phyloP scores from a whole-genome alignment of 345 rosid species.

The Turritis glabra region DNA sequence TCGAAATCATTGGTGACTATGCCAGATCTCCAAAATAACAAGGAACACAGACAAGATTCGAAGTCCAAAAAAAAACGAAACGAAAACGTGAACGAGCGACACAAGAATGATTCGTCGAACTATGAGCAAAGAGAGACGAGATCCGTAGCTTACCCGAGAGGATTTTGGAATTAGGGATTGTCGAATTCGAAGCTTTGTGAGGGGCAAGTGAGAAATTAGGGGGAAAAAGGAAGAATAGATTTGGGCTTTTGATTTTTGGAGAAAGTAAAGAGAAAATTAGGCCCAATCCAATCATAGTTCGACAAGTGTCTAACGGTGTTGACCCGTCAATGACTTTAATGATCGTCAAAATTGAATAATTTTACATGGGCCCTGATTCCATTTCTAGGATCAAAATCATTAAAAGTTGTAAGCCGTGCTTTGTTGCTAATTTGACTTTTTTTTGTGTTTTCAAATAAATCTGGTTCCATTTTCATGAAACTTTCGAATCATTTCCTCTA shows the following conservation, averaged over 20 bases:
- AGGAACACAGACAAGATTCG: background rate
- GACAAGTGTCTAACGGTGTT: constrained; percentile 33
- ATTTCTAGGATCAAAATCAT: background rate
- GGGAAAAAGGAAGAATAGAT: background rate
- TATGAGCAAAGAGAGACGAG: constrained; percentile 16
- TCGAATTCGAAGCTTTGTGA: constrained; percentile 4
- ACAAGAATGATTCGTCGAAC: background rate
- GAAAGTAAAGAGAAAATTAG: background rate
- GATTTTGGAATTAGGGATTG: constrained; percentile 30
- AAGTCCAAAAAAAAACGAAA: constrained; percentile 12
- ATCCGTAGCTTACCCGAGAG: constrained; percentile 34
- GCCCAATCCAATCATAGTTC: constrained; percentile 22
- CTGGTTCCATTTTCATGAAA: background rate
- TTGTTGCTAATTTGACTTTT: constrained; percentile 11
- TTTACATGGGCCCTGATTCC: background rate
- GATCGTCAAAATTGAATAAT: background rate
- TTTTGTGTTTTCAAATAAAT: background rate
- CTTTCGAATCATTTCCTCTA: background rate
- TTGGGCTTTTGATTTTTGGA: constrained; percentile 27
- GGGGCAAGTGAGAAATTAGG: constrained; percentile 12
- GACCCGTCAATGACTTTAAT: constrained; percentile 23
- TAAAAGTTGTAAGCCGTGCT: background rate
- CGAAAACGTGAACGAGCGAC: background rate
- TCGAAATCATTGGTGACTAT: no score
- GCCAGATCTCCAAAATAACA: constrained; percentile 25